These are phyloP conservation scores for Iris pallida DNA, from an alignment of 116 monocot species.

Conservation along the genomic window DNA sequence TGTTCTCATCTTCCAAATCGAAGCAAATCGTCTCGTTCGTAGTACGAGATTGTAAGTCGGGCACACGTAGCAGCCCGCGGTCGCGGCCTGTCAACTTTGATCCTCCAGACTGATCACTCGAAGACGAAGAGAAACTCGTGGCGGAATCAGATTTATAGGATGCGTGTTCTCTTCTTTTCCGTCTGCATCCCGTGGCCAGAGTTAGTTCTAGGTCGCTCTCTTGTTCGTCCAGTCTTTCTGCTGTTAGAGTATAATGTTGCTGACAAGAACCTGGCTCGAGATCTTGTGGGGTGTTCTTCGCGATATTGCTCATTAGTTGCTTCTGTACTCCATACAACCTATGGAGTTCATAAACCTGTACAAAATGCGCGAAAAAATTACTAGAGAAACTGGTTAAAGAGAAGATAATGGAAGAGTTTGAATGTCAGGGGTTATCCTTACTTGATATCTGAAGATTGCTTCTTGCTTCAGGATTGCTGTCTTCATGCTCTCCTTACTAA, in stretches of 20 bases:
- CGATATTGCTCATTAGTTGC: conserved; percentile 41
- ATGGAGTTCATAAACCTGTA: conserved; percentile 59
- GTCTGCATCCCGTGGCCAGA: conserved; percentile 32
- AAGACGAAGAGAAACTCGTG: conserved; percentile 36
- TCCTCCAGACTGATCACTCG: conserved; percentile 20
- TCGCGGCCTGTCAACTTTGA: conserved; percentile 1
- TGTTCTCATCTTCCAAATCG: background rate
- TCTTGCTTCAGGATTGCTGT: conserved; percentile 63
- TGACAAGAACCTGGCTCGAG: background rate
- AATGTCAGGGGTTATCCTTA: background rate
- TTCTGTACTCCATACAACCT: conserved; percentile 49
- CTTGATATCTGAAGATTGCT: conserved; percentile 57
- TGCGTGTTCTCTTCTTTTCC: conserved; percentile 22
- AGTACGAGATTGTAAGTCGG: background rate
- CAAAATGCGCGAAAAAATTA: no score
- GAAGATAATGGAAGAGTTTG: no score
- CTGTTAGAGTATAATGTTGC: no score
- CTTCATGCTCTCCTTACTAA: conserved; percentile 46
- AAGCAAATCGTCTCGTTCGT: conserved; percentile 1
- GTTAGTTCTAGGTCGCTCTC: conserved; percentile 39
- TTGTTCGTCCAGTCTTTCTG: no score
- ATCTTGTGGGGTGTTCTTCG: conserved; percentile 9
- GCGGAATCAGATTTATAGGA: conserved; percentile 25
- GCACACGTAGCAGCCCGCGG: conserved; percentile 12
- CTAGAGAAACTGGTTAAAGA: no score